Evolutionary conservation across 2,329 filamentous ascomycete species (phyloP), one percentile per base, ranked within the genome.

Genomic region (Aureobasidium sp.): DNA sequence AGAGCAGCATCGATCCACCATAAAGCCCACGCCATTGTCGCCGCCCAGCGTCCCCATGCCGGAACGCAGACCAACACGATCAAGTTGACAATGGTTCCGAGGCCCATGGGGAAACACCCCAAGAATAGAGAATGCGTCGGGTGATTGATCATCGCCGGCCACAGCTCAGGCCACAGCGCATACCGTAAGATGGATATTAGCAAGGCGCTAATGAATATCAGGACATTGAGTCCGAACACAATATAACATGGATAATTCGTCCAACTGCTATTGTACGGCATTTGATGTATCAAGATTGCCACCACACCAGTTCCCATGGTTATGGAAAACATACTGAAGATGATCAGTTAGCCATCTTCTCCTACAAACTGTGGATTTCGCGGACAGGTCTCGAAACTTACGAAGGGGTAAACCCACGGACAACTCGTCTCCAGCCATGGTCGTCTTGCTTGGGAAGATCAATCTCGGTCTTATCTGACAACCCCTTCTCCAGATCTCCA

Each of bases 111-210:
- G 45, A 71, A 63, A n/a, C 68, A 69, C 0, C 75, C 87, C 3
- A 90, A 73, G 66, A 90, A 90, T 59, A 90, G 77, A 1, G 83
- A 86, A 68, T 90, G 85, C 1, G 80, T 81, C 0, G 85, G 86
- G 69, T 90, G 84, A 2, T 76, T 74, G 39, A 90, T 80, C 86
- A 90, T 88, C 16, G 81, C 82, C 0, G 63, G 68, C 81, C 86
- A 90, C 34, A 89, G 84, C 62, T 82, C 78, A 0, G 86, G 87
- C 67, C 87, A 90, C 1, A 89, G 67, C 0, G 75, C 75, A 67
- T 90, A 90, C 5, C 87, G 80, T 3, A 86, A 69, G 1, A 83
- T 61, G 1, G 82, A 85, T 49, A 86, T 78, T 6, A 74, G 62
- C 25, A 80, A 72, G 58, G 86, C 86, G 29, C 78, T 66, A 6